These are phyloP conservation scores for Serendipita sp. DNA, from an alignment of 768 basidiomycete species.

Conservation along the genomic window DNA sequence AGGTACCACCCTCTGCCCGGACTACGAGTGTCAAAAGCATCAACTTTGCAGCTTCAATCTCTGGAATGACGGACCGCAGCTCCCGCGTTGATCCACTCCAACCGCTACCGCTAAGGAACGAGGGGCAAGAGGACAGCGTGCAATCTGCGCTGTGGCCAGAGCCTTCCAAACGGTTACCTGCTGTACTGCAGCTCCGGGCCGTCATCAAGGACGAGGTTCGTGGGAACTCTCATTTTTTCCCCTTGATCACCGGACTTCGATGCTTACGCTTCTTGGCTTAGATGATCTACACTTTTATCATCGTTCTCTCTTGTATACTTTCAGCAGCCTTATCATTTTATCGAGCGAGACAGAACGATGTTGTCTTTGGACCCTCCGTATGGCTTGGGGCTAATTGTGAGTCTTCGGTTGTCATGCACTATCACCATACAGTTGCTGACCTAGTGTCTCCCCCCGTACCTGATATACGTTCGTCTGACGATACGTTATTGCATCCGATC, in stretches of 20 bases:
- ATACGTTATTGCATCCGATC: not conserved
- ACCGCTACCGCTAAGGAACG: not conserved
- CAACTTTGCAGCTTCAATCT: not conserved
- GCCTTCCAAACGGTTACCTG: not conserved
- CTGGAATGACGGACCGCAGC: not conserved
- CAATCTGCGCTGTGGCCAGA: too few relatives aligned
- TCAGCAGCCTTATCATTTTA: constrained; percentile 5
- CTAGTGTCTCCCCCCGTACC: not conserved
- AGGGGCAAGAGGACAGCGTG: not conserved
- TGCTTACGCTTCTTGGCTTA: not conserved
- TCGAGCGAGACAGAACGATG: constrained; percentile 25
- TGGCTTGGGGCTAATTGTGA: constrained; percentile 45
- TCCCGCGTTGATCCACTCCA: not conserved
- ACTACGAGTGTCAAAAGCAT: constrained; percentile 2
- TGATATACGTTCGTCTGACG: not conserved
- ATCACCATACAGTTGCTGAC: not conserved
- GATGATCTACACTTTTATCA: constrained; percentile 10
- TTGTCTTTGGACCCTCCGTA: constrained; percentile 29
- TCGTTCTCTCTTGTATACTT: constrained; percentile 10
- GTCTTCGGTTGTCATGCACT: constrained; percentile 14
- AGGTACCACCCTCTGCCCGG: not conserved
- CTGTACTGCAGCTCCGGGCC: constrained; percentile 25
- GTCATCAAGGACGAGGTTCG: constrained; percentile 52
- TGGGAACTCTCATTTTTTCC: not conserved
- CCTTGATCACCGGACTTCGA: not conserved